These are phyloP conservation scores for Xylariaceae sp. DNA, from an alignment of 2,329 filamentous ascomycete genomes.

Conservation along the genomic window DNA sequence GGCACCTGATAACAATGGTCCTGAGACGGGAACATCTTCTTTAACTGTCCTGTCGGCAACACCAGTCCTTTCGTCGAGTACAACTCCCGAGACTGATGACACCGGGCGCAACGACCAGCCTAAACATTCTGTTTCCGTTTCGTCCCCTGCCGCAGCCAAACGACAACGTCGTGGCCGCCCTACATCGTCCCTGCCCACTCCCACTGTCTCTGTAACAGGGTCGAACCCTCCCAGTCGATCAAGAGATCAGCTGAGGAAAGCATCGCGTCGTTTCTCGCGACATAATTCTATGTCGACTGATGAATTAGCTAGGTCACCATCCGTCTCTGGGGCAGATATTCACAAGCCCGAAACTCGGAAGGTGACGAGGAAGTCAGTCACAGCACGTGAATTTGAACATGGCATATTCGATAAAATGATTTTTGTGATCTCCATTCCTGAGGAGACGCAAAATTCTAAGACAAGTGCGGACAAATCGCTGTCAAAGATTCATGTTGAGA, in stretches of 20 bases:
- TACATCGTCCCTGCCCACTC: constrained; percentile 17
- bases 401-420: constrained; percentile 73
- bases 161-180: constrained; percentile 25
- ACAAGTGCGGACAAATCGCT: constrained; percentile 49
- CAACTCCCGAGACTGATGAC: constrained; percentile 25
- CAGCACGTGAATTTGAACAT: constrained; percentile 15
- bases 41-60: constrained; percentile 27
- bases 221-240: constrained; percentile 23
- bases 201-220: constrained; percentile 20
- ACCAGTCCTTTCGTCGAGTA: constrained; percentile 24
- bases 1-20: constrained; percentile 14
- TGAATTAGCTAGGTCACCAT: constrained; percentile 42
- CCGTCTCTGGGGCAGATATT: constrained; percentile 28
- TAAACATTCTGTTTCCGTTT: constrained; percentile 14
- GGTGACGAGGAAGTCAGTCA: constrained; percentile 18
- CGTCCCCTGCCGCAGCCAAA: constrained; percentile 33
- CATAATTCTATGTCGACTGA: constrained; percentile 45
- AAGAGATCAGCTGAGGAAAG: constrained; percentile 25
- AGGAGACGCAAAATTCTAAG: constrained; percentile 43
- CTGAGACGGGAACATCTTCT: constrained; percentile 23
- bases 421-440: constrained; percentile 76
- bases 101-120: constrained; percentile 3
- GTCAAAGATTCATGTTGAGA: constrained; percentile 45
- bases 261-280: constrained; percentile 20
- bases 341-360: constrained; percentile 15